Evolutionary conservation across 1,139 yeast species (phyloP), one percentile per base, ranked within the genome.

Genomic region (Kodamaea derodonti): DNA sequence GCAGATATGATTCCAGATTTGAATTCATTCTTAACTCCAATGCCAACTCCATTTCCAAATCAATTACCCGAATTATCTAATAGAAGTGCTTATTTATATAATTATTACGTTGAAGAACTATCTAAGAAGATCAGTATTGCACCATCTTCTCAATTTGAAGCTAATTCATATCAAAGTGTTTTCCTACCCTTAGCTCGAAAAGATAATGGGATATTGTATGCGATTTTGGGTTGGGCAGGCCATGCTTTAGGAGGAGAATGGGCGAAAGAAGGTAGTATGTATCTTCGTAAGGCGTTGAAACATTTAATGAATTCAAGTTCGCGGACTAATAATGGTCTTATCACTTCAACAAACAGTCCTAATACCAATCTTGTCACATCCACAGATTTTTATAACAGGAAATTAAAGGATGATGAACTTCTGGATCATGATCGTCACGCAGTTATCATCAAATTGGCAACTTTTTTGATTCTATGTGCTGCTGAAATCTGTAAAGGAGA

Each of bases 401-500:
- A 25, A 8, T 25, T 25, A 13, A 25, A 8, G 4, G 29, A n/a
- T 5, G 14, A 14, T 10, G 14, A 27, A 7, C 20, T 17, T 9
- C 20, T 12, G n/a, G 17, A 27, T 22, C 11, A 16, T 17, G 23
- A 27, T 27, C 20, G 62, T 11, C 59, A 60, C 36, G 33, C 45
- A 35, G 48, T 55, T 23, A 52, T 72, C 24, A 60, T 69, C 40
- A 72, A 80, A 39, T 55, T 85, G 32, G 90, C 95, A 0, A 74
- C 82, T 5, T 64, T 82, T 37, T 60, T 84, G 43, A 75, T 84
- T 35, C 63, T 84, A 31, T 73, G 83, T 47, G 85, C 81, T 13
- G 86, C 84, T 1, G 86, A 82, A 49, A 80, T 83, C 37, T 82
- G 88, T 54, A 72, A 78, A 43, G 92, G 92, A 16, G 90, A 83